Evolutionary conservation across 176 grass and related monocot genomes (phyloP), one percentile per base, ranked within the genome.

Genomic region (Aegilops longissima): DNA sequence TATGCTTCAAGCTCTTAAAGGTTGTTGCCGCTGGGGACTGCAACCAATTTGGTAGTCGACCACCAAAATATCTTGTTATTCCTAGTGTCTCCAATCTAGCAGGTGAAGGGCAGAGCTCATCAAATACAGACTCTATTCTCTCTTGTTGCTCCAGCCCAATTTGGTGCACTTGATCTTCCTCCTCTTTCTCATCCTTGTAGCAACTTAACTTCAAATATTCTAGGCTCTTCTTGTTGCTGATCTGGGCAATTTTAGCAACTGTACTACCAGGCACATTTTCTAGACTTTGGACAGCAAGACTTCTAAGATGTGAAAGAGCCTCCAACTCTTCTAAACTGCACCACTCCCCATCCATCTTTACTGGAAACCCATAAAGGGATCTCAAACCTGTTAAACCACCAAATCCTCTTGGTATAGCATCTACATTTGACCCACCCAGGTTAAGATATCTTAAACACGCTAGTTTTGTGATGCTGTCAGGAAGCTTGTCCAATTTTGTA

Each of bases 1-100:
- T 3, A 36, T 6, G 0, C 35, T 36, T 36, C 35, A 36, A 36
- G 35, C 38, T 40, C 8, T 45, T 70, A 49, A 80, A 80, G 12
- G 54, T 7, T 2, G 1, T 0, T 12, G 68, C 44, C 9, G 8
- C 29, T 0, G 36, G 20, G 8, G 14, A 12, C 9, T 12, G 27
- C 66, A 86, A 65, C 85, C 78, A 87, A 2, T 64, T 78, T 33
- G 86, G 86, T 24, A 42, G 61, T 25, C 42, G 25, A 71, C 16
- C 2, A 3, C 86, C 86, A 78, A 54, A 81, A 17, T 77, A 88
- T 21, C 80, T 51, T 24, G 0, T 1, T 9, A 87, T 59, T 5
- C 3, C 0, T 2, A 87, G 56, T 10, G 8, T 12, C 4, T 69
- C 70, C 24, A 82, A 8, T 59, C 11, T 38, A 36, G 35, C 35